Base-by-base conservation (phyloP, 352 stramenopile species). In the Phytopythium ostracodes region DNA sequence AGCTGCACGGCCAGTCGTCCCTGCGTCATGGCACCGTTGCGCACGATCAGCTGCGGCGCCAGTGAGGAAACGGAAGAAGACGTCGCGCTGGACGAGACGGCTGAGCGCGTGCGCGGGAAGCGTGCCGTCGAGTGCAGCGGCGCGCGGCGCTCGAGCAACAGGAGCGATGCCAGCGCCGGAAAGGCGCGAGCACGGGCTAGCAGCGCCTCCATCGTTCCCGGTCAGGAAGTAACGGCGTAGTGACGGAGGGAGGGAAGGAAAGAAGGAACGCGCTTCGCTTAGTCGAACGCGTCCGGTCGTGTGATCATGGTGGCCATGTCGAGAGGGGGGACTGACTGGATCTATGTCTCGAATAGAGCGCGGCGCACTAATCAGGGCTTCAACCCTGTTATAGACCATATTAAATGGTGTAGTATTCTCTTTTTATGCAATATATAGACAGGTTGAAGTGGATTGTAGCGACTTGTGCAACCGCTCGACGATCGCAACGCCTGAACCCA, bases 1-100 rank as follows among this genome's bases (percentile, higher is more conserved):
- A 92, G 70, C 63, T 88, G 64, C 20, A 92, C 60, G 51, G 77
- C 66, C 27, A 92, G 66, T 0, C 81, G 68, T 0, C 82, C 83
- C 8, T 67, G 61, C 4, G 64, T 53, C 18, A 62, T 66, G 4
- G 74, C 68, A 27, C 60, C 59, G 55, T 89, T 86, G 40, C 77
- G 76, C 25, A 90, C 76, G 35, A 55, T 80, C 14, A 92, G 51
- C 25, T 74, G 70, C 31, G 75, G 66, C 18, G 27, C 65, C 24
- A 77, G 66, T 20, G 65, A 67, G 54, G 15, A n/a, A n/a, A n/a
- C n/a, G n/a, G n/a, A 20, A 0, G 53, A 18, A 11, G 53, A n/a
- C 5, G 27, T 27, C 8, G 51, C 47, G 47, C 27, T 33, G 50
- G 27, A 10, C 33, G 33, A 47, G n/a, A 20, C 3, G 0, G 6